phyloP scores from a whole-genome alignment of 2,329 filamentous ascomycete genomes.

The Metarhizium album region DNA sequence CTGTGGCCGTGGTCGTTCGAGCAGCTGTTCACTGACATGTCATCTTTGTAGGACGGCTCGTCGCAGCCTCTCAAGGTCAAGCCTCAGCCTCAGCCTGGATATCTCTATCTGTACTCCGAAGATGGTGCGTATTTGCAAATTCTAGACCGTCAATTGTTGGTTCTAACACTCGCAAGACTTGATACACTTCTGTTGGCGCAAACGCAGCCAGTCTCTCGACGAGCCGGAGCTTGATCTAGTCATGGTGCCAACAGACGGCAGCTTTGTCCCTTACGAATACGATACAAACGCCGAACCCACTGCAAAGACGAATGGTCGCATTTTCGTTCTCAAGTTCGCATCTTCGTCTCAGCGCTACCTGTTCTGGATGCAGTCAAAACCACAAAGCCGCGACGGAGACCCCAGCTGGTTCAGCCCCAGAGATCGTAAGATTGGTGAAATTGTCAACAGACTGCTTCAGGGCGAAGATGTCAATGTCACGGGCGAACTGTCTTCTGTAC shows the following conservation, averaged over 20 bases:
- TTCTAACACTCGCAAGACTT: slow-evolving; percentile 49
- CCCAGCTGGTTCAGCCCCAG: slow-evolving; percentile 72
- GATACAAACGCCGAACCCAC: slow-evolving; percentile 44
- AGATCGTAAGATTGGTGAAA: slow-evolving; percentile 77
- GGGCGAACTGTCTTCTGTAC: slow-evolving; percentile 56
- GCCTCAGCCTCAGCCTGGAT: slow-evolving; percentile 63
- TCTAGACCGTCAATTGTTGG: neutral
- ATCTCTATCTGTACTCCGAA: slow-evolving; percentile 85
- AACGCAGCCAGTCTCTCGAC: slow-evolving; percentile 58
- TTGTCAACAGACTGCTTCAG: slow-evolving; percentile 75
- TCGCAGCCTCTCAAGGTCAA: slow-evolving; percentile 55
- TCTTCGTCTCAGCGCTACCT: slow-evolving; percentile 86
- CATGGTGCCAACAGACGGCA: slow-evolving; percentile 85
- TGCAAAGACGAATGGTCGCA: slow-evolving; percentile 69
- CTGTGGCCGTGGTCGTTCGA: neutral
- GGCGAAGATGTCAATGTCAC: slow-evolving; percentile 80
- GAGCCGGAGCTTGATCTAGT: slow-evolving; percentile 78
- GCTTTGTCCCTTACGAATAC: slow-evolving; percentile 70
- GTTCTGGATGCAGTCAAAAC: slow-evolving; percentile 93
- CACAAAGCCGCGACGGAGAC: slow-evolving; percentile 59
- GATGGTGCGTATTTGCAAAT: slow-evolving; percentile 52
- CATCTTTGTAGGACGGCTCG: slow-evolving; percentile 2
- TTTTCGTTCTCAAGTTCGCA: slow-evolving; percentile 87
- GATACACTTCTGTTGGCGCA: slow-evolving; percentile 94
- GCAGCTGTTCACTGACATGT: slow-evolving; percentile 11